Conservation (phyloP, 164 flowering plant species). For the Annona squamosa region DNA sequence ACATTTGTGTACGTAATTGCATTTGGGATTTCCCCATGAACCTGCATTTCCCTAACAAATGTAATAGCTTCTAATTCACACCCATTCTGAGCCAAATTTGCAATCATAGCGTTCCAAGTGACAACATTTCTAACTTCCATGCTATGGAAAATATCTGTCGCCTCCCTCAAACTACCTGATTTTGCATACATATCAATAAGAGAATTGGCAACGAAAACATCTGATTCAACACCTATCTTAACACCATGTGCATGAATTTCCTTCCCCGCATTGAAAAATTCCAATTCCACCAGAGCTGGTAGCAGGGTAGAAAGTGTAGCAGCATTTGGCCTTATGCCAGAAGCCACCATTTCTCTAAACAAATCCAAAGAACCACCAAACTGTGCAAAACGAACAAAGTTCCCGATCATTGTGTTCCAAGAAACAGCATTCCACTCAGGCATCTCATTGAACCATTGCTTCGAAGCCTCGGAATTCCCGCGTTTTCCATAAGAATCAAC, state of each 20-base stretch:
- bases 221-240: constrained; percentile 5
- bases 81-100: constrained; percentile 17
- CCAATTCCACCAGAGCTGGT: constrained; percentile 11
- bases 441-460: constrained; percentile 36
- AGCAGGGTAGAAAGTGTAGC: constrained; percentile 15
- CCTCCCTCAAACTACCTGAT: constrained; percentile 9
- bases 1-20: constrained; percentile 14
- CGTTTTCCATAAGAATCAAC: constrained; percentile 67
- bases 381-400: constrained; percentile 1
- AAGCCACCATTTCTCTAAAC: constrained; percentile 13
- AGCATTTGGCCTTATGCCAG: constrained; percentile 10
- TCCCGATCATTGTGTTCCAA: constrained; percentile 14
- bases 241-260: constrained; percentile 14
- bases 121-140: constrained; percentile 33
- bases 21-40: constrained; percentile 15
- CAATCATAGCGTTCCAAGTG: constrained; percentile 46
- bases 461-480: constrained; percentile 28
- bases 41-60: constrained; percentile 13
- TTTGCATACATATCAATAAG: constrained; percentile 20
- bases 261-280: constrained; percentile 9
- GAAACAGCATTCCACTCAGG: constrained; percentile 14
- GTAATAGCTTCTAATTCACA: constrained; percentile 10
- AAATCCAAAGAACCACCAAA: constrained; percentile 5
- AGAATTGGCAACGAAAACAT: constrained; percentile 14
- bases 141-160: constrained; percentile 5